Evolutionary conservation across 768 basidiomycete genomes (phyloP).

Genomic region (Gymnopilus dilepis): DNA sequence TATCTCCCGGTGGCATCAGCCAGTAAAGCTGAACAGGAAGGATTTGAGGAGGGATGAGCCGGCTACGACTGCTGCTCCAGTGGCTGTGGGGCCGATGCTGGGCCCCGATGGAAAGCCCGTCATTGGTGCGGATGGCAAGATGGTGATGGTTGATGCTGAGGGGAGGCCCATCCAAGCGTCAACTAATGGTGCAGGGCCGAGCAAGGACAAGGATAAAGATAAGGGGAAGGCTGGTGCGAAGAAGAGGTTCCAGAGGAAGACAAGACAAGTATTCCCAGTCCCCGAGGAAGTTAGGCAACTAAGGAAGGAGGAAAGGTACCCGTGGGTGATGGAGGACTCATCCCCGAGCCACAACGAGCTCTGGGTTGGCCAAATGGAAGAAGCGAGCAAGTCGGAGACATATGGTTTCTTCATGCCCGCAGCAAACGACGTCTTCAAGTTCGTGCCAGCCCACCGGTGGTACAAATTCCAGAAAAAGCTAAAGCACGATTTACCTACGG

Average conservation of each 20-base stretch:
- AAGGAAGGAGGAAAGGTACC: conserved; percentile 84
- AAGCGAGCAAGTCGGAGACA: conserved; percentile 69
- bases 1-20: conserved; percentile 67
- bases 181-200: conserved; percentile 28
- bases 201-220: conserved; percentile 38
- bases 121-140: conserved; percentile 73
- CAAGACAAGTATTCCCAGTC: conserved; percentile 81
- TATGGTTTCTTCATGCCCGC: conserved; percentile 87
- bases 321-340: conserved; percentile 91
- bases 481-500: conserved; percentile 71
- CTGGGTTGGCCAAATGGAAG: conserved; percentile 86
- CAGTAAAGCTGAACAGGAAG: conserved; percentile 89
- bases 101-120: conserved; percentile 87
- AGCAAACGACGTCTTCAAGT: conserved; percentile 82
- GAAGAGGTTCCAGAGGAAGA: conserved; percentile 84
- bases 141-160: conserved; percentile 84
- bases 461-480: conserved; percentile 92
- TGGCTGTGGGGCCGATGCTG: conserved; percentile 74
- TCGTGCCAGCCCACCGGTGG: conserved; percentile 88
- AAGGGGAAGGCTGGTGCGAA: conserved; percentile 60
- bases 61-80: conserved; percentile 39
- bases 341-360: conserved; percentile 61
- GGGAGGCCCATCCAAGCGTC: conserved; percentile 66
- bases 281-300: conserved; percentile 80
- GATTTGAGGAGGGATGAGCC: conserved; percentile 64